Base-by-base conservation (phyloP, 129 eudicot genomes). In the Apium graveolens region DNA sequence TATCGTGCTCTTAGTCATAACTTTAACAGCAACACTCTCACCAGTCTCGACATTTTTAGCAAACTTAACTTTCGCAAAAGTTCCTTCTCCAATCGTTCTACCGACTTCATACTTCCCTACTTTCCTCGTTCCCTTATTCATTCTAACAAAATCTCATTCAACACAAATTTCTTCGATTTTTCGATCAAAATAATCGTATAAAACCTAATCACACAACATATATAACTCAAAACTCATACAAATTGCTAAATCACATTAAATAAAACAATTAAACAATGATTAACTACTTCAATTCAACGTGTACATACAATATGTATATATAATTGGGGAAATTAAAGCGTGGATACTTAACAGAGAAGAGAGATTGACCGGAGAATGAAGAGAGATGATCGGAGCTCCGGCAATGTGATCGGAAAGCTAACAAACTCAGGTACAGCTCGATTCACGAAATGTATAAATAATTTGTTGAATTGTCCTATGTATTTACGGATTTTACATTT, bases 31-130 rank as follows among this genome's bases (percentile, higher is more conserved):
- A 31, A 95, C 99, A 68, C 80, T 85, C 65, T 92, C 94, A 44
- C 96, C 96, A 8, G 94, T 92, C 81, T 92, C 96, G 2, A 83
- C 78, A 48, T 90, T 90, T 73, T 80, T 78, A 1, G 99, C 99
- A 78, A 92, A 88, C 86, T 87, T 95, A 79, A 95, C 99, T 86
- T 95, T 95, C 0, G 99, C 99, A 79, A 95, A 95, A 14, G 96
- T 94, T 21, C 98, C 98, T 86, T 91, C 96, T 1, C 98, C 98
- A 26, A 94, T 74, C 26, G 98, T 95, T 65, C 96, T 85, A 0
- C 99, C 99, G 79, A 95, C 81, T 86, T 95, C 97, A 82, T 95
- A 95, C 73, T 90, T 95, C 45, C 99, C 99, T 3, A 95, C 86
- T 84, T 88, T 95, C 82, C 91, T 88, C 35, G 88, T 87, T 78